Evolutionary conservation across 2,329 filamentous ascomycete genomes (phyloP).

Genomic region (Didymella exigua): DNA sequence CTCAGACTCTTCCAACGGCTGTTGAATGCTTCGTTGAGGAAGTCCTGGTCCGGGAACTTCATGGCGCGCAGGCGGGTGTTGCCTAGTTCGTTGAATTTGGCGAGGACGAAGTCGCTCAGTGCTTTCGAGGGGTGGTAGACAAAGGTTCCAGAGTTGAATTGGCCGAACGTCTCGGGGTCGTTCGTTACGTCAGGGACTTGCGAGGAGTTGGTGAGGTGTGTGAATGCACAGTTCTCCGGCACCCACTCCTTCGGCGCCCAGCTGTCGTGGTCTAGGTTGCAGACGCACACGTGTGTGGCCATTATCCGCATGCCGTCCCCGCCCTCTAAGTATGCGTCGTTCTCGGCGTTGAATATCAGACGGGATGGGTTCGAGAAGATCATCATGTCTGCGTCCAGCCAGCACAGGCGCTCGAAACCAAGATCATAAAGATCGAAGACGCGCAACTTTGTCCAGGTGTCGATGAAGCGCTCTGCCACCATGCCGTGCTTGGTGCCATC

Average conservation of each 20-base stretch:
- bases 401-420: conserved; percentile 51
- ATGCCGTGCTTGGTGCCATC: conserved; percentile 41
- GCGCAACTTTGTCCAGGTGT: conserved; percentile 63
- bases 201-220: conserved; percentile 43
- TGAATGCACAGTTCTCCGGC: conserved; percentile 57
- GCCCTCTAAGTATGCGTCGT: conserved; percentile 40
- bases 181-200: conserved; percentile 44
- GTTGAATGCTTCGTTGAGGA: conserved; percentile 57
- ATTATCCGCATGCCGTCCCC: conserved; percentile 47
- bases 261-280: conserved; percentile 57
- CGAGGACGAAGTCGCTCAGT: conserved; percentile 50
- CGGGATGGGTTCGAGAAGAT: conserved; percentile 50
- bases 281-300: conserved; percentile 59
- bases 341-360: conserved; percentile 50
- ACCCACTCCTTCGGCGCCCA: conserved; percentile 59
- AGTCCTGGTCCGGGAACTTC: conserved; percentile 62
- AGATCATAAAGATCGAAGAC: conserved; percentile 54
- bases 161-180: conserved; percentile 48
- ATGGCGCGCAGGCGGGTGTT: conserved; percentile 48
- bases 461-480: conserved; percentile 59
- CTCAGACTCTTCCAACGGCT: conserved; percentile 52
- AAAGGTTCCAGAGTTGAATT: conserved; percentile 61
- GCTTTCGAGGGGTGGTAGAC: conserved; percentile 53
- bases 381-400: conserved; percentile 61
- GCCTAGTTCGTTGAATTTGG: conserved; percentile 49